Percentiles rank a stretch among this genome's conserved stretches.
These are phyloP conservation scores for Vanrija pseudolonga DNA, from an alignment of 1,284 basidiomycete species.

Conservation along the genomic window DNA sequence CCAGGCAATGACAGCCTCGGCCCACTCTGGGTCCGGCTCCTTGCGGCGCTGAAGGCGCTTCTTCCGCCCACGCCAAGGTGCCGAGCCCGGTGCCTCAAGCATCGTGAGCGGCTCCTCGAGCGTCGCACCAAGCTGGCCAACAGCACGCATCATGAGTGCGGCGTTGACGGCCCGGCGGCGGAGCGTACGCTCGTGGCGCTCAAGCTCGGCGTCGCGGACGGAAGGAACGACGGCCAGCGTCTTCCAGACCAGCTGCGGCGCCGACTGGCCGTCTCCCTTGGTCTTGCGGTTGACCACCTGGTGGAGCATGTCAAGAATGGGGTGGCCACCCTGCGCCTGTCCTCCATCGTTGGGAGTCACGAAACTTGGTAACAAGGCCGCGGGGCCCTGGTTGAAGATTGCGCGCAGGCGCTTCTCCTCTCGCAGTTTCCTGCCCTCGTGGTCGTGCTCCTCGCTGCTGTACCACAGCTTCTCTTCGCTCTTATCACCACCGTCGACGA, in stretches of 20 bases:
- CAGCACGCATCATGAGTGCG: constrained; percentile 54
- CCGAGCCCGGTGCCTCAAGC: constrained; percentile 32
- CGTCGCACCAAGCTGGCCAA: constrained; percentile 66
- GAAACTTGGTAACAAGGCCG: not conserved
- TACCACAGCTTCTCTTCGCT: constrained; percentile 34
- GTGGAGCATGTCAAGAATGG: constrained; percentile 14
- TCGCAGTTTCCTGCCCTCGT: constrained; percentile 21
- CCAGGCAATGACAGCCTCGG: constrained; percentile 28
- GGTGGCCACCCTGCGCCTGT: not conserved
- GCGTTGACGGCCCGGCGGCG: constrained; percentile 53
- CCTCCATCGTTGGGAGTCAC: not conserved
- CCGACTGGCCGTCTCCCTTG: constrained; percentile 2
- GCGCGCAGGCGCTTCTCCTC: constrained; percentile 27
- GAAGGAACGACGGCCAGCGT: constrained; percentile 67
- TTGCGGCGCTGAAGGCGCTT: constrained; percentile 66
- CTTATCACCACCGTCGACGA: constrained; percentile 10
- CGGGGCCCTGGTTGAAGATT: constrained; percentile 12
- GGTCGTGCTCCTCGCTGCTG: constrained; percentile 38
- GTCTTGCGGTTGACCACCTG: constrained; percentile 5
- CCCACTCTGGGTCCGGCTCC: constrained; percentile 51
- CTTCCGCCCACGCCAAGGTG: constrained; percentile 63
- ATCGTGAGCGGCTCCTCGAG: constrained; percentile 52
- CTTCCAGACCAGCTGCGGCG: constrained; percentile 27
- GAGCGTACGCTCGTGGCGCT: constrained; percentile 59
- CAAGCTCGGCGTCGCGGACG: constrained; percentile 57